Conservation (phyloP, 495 filamentous ascomycete genomes). For the Aspergillus cavernicola region DNA sequence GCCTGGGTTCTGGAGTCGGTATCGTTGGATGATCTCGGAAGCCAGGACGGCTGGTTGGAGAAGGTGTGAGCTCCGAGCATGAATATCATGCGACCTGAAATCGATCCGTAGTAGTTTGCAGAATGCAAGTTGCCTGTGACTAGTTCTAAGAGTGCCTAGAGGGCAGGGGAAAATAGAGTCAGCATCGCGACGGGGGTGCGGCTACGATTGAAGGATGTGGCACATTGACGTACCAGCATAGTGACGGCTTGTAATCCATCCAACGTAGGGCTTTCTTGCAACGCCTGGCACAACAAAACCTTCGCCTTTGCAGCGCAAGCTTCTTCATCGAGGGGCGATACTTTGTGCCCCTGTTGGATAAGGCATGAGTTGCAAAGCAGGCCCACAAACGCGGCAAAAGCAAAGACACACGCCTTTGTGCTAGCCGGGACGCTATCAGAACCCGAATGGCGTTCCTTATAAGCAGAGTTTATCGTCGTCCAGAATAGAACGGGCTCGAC, state of each 20-base stretch:
- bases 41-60: slow-evolving; percentile 5
- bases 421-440: slow-evolving; percentile 21
- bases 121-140: slow-evolving; percentile 45
- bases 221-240: slow-evolving; percentile 38
- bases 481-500: slow-evolving; percentile 39
- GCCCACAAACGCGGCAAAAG: slow-evolving; percentile 40
- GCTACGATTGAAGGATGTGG: too few species aligned
- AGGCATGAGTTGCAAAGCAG: slow-evolving; percentile 21
- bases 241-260: slow-evolving; percentile 41
- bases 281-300: slow-evolving; percentile 34
- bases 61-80: slow-evolving; percentile 43
- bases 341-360: neutral
- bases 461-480: slow-evolving; percentile 40
- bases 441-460: slow-evolving; percentile 19
- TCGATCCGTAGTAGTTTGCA: slow-evolving; percentile 36
- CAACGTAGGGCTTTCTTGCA: slow-evolving; percentile 37
- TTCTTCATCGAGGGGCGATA: slow-evolving; percentile 33
- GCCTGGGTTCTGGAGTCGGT: slow-evolving; percentile 17
- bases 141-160: slow-evolving; percentile 40
- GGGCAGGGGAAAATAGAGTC: neutral
- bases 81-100: slow-evolving; percentile 44
- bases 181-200: neutral
- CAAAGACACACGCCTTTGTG: slow-evolving; percentile 41
- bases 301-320: slow-evolving; percentile 34
- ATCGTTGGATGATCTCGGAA: neutral